These are phyloP conservation scores for Pseudonectria buxi DNA, from an alignment of 2,329 filamentous ascomycete species.

Conservation along the genomic window DNA sequence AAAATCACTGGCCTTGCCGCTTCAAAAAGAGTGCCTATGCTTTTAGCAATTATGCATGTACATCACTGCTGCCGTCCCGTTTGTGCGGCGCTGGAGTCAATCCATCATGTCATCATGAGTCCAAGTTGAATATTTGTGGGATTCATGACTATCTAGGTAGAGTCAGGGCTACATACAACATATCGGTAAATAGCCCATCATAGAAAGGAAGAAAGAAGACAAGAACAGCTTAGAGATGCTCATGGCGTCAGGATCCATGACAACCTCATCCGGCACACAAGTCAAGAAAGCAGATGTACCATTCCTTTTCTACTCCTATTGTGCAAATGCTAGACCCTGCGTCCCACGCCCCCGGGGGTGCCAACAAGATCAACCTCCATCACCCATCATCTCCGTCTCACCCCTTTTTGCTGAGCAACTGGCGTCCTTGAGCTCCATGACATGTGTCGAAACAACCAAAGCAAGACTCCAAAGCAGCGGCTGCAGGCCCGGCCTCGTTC, in stretches of 20 bases:
- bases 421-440: conserved; percentile 18
- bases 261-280: too few relatives aligned
- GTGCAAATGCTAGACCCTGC: conserved; percentile 29
- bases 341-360: conserved; percentile 16
- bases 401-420: conserved; percentile 17
- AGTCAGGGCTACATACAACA: too few relatives aligned
- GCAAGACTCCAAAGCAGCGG: too few relatives aligned
- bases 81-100: conserved; percentile 12
- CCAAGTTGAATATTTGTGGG: background rate
- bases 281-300: conserved; percentile 21
- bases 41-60: too few relatives aligned
- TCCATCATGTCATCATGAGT: background rate
- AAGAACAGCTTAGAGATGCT: conserved; percentile 17
- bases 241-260: background rate
- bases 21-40: too few relatives aligned
- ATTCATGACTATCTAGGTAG: too few relatives aligned
- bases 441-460: too few relatives aligned
- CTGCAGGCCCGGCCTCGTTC: too few relatives aligned
- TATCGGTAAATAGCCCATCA: too few relatives aligned
- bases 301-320: conserved; percentile 33
- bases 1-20: too few relatives aligned
- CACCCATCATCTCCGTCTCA: conserved; percentile 13
- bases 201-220: too few relatives aligned
- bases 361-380: conserved; percentile 24
- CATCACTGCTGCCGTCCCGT: too few relatives aligned